Conservation (phyloP, 345 rosid species). For the Pugionium dolabratum region DNA sequence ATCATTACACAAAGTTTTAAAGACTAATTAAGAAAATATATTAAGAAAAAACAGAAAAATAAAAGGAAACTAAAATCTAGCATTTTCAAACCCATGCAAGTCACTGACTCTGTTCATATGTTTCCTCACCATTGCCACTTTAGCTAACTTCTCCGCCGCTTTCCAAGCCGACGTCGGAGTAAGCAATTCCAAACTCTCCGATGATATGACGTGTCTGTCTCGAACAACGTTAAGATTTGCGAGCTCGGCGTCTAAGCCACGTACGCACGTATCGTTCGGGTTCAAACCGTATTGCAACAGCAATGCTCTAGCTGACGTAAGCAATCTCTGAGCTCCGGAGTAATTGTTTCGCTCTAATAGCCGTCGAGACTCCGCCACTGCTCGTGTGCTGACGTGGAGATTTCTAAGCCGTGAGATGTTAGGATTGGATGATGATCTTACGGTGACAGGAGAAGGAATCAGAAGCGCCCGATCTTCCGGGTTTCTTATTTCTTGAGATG, state of each 20-base stretch:
- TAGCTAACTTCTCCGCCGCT: conserved; percentile 89
- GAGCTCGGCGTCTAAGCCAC: conserved; percentile 64
- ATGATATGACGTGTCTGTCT: conserved; percentile 32
- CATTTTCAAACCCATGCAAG: conserved; percentile 93
- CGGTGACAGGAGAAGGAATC: conserved; percentile 55
- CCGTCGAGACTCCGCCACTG: conserved; percentile 73
- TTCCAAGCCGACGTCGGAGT: conserved; percentile 96
- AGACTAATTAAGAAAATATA: conserved; percentile 16
- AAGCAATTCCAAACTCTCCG: conserved; percentile 52
- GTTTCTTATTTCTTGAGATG: conserved; percentile 47
- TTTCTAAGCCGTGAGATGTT: conserved; percentile 61
- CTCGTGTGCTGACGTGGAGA: conserved; percentile 75
- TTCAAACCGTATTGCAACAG: conserved; percentile 51
- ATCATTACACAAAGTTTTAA: conserved; percentile 29
- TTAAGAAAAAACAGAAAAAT: neutral
- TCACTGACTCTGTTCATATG: conserved; percentile 93
- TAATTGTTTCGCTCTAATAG: conserved; percentile 54
- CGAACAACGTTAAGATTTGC: conserved; percentile 53
- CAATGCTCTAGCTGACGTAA: conserved; percentile 74
- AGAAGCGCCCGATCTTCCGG: conserved; percentile 51
- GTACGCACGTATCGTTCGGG: conserved; percentile 52
- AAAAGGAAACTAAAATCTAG: conserved; percentile 61
- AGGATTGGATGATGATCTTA: conserved; percentile 47
- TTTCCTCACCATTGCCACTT: conserved; percentile 84
- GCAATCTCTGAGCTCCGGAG: conserved; percentile 59